These are phyloP conservation scores for Neonectria hederae DNA, from an alignment of 2,329 filamentous ascomycete genomes.

Conservation along the genomic window DNA sequence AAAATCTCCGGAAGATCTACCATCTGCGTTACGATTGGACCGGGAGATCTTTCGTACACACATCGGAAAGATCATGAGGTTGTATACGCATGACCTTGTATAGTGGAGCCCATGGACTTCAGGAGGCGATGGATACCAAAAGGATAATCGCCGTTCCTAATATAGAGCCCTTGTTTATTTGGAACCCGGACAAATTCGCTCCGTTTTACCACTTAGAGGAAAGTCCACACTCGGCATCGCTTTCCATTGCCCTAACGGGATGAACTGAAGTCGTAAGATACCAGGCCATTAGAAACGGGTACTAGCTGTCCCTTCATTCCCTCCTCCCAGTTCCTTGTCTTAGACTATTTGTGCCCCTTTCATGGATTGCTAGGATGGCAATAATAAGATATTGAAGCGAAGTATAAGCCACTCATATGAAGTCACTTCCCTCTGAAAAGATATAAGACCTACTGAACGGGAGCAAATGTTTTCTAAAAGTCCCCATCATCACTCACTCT, in stretches of 20 bases:
- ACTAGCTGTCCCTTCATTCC: neutral
- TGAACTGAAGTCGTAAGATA: neutral
- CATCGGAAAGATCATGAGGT: neutral
- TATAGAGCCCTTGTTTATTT: neutral
- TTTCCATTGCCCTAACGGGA: neutral
- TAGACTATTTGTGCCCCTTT: neutral
- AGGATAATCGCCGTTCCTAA: neutral
- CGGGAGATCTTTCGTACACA: neutral
- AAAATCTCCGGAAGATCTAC: neutral
- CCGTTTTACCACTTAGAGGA: neutral
- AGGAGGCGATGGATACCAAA: neutral
- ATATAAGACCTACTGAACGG: neutral
- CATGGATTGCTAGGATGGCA: neutral
- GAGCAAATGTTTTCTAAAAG: neutral
- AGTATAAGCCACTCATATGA: neutral
- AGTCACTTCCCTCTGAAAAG: neutral
- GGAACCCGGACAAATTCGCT: neutral
- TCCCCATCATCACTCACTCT: neutral
- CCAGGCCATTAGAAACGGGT: neutral
- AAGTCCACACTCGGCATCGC: neutral
- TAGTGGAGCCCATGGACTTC: neutral
- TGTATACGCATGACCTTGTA: neutral
- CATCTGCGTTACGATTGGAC: neutral
- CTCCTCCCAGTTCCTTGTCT: slow-evolving; percentile 14
- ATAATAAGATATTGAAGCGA: neutral